Evolutionary conservation across 148 eudicot species (phyloP).

Genomic region (Polygonum maritimum): DNA sequence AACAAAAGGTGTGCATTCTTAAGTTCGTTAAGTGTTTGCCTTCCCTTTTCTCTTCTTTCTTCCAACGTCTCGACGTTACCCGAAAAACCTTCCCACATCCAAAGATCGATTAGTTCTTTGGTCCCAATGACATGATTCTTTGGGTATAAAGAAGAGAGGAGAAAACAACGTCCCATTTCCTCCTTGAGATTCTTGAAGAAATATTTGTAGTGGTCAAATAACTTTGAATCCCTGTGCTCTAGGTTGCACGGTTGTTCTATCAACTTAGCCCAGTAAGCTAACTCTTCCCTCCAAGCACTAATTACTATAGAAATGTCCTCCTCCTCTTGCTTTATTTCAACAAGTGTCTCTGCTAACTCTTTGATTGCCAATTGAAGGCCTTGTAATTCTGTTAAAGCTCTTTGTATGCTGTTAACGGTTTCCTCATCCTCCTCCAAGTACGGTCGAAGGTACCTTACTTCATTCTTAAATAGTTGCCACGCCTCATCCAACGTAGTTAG

Average conservation of each 20-base stretch:
- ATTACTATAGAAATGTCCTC: background rate
- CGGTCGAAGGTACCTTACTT: constrained; percentile 9
- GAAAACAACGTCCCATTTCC: background rate
- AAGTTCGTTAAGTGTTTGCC: constrained; percentile 17
- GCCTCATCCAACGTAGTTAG: constrained; percentile 13
- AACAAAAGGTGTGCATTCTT: constrained; percentile 24
- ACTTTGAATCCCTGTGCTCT: background rate
- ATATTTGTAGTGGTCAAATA: background rate
- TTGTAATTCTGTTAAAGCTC: constrained; percentile 8
- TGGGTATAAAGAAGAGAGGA: background rate
- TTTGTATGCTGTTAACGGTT: background rate
- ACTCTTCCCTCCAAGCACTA: constrained; percentile 15
- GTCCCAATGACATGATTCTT: background rate
- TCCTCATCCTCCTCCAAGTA: constrained; percentile 10
- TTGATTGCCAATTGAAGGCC: constrained; percentile 23
- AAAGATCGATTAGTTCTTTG: background rate
- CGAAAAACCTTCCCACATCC: constrained; percentile 28
- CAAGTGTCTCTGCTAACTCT: background rate
- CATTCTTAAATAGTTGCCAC: constrained; percentile 23
- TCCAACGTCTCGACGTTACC: constrained; percentile 15
- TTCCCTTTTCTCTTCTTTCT: constrained; percentile 12
- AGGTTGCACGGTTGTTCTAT: background rate
- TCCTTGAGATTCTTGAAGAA: background rate
- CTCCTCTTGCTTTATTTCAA: no score
- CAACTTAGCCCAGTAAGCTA: background rate